These are phyloP conservation scores for Xylaria sp. DNA, from an alignment of 2,329 filamentous ascomycete species.

Conservation along the genomic window DNA sequence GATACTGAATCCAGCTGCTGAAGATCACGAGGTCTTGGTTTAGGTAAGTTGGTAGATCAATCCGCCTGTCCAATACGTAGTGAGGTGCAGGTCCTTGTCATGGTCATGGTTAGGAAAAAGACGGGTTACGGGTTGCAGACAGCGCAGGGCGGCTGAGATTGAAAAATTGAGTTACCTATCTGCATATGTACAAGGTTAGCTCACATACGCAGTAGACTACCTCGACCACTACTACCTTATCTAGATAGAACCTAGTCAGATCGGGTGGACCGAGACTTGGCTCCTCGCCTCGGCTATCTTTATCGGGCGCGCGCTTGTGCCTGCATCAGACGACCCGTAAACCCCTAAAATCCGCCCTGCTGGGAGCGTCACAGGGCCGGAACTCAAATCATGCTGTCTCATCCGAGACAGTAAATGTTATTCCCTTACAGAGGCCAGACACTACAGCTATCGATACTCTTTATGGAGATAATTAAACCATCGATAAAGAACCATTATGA, in stretches of 20 bases:
- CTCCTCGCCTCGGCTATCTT: slow-evolving; percentile 12
- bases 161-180: slow-evolving; percentile 12
- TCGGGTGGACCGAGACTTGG: slow-evolving; percentile 6
- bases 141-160: not conserved
- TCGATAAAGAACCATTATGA: not conserved
- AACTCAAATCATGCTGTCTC: slow-evolving; percentile 20
- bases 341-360: slow-evolving; percentile 16
- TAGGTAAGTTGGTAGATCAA: not conserved
- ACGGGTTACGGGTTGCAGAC: not conserved
- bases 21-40: not conserved
- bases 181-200: not conserved
- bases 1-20: not conserved
- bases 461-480: not conserved
- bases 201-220: not conserved
- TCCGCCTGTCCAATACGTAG: not conserved
- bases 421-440: not conserved
- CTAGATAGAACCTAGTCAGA: not conserved
- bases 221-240: not conserved
- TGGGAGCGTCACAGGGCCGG: slow-evolving; percentile 32
- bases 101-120: slow-evolving; percentile 11
- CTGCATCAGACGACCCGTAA: slow-evolving; percentile 32
- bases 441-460: slow-evolving; percentile 1
- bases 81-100: not conserved
- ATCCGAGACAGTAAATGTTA: not conserved
- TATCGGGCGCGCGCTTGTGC: slow-evolving; percentile 31